A percentile compares a stretch with the other conserved stretches of the same genome.
These are phyloP conservation scores for Gigaspora rosea DNA, from an alignment of 192 early-diverging fungal genomes.

Conservation along the genomic window DNA sequence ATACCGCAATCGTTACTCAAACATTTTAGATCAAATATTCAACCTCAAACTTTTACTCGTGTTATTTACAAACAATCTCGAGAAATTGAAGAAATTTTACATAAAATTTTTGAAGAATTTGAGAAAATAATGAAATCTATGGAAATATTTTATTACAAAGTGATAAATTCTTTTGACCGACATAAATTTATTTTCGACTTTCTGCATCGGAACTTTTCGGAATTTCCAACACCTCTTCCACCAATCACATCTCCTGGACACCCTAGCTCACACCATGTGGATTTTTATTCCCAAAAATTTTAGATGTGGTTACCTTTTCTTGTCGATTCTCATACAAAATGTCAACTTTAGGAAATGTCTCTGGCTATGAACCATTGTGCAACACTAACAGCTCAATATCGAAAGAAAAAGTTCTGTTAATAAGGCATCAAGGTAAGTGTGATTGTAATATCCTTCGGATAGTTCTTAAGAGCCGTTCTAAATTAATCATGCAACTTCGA, in stretches of 20 bases:
- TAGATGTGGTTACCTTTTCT: too few species aligned
- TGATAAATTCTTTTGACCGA: too few species aligned
- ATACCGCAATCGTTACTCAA: not conserved
- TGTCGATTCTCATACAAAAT: too few species aligned
- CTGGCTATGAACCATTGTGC: not conserved
- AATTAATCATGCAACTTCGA: conserved; percentile 22
- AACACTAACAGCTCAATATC: not conserved
- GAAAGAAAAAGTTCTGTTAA: not conserved
- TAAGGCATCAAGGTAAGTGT: conserved; percentile 4
- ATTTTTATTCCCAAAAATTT: too few species aligned
- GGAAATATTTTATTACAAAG: not conserved
- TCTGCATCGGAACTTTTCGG: too few species aligned
- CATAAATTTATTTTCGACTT: too few species aligned
- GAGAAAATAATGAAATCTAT: conserved; percentile 20
- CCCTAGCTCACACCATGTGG: too few species aligned
- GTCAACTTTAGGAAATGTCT: too few species aligned
- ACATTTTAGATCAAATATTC: not conserved
- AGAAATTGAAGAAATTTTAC: conserved; percentile 23
- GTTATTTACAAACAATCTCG: conserved; percentile 27
- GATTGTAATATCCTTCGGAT: conserved; percentile 11
- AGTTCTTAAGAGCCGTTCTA: conserved; percentile 13
- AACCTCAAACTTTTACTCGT: not conserved
- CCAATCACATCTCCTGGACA: too few species aligned
- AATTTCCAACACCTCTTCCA: too few species aligned
- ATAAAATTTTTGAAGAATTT: conserved; percentile 19